A percentile compares a stretch with the other conserved stretches of the same genome.
Evolutionary conservation across 495 filamentous ascomycete species (phyloP).

Genomic region (Neurospora sp.): DNA sequence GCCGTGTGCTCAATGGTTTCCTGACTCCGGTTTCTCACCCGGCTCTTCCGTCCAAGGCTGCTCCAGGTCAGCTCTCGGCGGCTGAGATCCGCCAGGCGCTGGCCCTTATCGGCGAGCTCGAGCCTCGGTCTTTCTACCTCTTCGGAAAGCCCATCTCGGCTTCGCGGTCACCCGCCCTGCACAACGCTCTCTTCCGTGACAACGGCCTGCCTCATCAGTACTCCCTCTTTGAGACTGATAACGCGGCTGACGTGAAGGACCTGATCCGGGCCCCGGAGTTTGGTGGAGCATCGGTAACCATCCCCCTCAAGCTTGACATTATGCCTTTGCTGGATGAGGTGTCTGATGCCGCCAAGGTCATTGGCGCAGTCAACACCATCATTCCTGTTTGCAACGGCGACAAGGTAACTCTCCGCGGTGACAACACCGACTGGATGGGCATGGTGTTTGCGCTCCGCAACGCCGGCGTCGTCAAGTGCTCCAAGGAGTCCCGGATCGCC

Average conservation of each 20-base stretch:
- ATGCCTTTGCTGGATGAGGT: slow-evolving; percentile 73
- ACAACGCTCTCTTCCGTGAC: slow-evolving; percentile 74
- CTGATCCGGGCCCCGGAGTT: slow-evolving; percentile 66
- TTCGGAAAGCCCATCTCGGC: slow-evolving; percentile 75
- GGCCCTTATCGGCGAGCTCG: slow-evolving; percentile 69
- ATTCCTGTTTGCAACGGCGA: slow-evolving; percentile 35
- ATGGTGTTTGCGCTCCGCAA: slow-evolving; percentile 76
- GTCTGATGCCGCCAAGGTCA: slow-evolving; percentile 64
- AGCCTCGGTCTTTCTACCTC: slow-evolving; percentile 68
- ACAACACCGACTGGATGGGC: slow-evolving; percentile 95
- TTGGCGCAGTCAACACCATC: slow-evolving; percentile 95
- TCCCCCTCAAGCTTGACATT: slow-evolving; percentile 86
- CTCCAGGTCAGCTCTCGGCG: slow-evolving; percentile 88
- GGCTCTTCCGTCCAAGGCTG: slow-evolving; percentile 79
- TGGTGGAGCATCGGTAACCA: slow-evolving; percentile 90
- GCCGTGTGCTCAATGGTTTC: slow-evolving; percentile 81
- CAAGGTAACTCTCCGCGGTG: slow-evolving; percentile 53
- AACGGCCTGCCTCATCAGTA: slow-evolving; percentile 85
- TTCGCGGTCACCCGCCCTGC: slow-evolving; percentile 78
- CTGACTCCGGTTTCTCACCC: slow-evolving; percentile 95
- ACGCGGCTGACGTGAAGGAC: slow-evolving; percentile 50
- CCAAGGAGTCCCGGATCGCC: slow-evolving; percentile 24
- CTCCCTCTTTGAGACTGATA: slow-evolving; percentile 63
- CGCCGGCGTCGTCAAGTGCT: slow-evolving; percentile 46
- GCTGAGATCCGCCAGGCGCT: slow-evolving; percentile 76